phyloP scores from a whole-genome alignment of 2,329 filamentous ascomycete species.

The Penicillium sclerotiorum region DNA sequence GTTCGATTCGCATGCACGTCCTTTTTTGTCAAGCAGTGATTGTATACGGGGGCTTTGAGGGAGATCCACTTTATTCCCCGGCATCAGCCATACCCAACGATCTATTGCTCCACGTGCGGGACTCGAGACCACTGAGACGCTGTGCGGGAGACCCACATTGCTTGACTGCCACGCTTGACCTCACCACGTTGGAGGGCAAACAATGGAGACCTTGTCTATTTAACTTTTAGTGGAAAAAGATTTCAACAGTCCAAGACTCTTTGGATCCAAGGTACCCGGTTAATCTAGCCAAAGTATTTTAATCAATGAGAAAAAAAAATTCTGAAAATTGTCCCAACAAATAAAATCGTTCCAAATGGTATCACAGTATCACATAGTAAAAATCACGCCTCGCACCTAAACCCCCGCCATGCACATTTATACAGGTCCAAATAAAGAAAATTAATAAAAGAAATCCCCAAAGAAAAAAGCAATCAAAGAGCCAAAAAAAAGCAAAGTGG shows the following conservation, averaged over 20 bases:
- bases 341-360: constrained; percentile 1
- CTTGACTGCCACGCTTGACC: constrained; percentile 4
- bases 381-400: not conserved
- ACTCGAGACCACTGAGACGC: constrained; percentile 11
- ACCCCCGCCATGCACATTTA: constrained; percentile 24
- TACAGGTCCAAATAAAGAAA: constrained; percentile 6
- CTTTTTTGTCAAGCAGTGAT: too few relatives aligned
- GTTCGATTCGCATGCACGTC: too few relatives aligned
- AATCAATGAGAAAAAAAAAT: constrained; percentile 1
- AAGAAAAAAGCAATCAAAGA: constrained; percentile 1
- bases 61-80: not conserved
- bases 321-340: not conserved
- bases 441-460: not conserved
- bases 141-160: constrained; percentile 12
- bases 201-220: too few relatives aligned
- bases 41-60: too few relatives aligned
- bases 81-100: constrained; percentile 10
- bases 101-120: constrained; percentile 21
- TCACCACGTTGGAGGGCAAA: constrained; percentile 7
- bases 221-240: too few relatives aligned
- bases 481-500: constrained; percentile 1
- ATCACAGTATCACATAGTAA: constrained; percentile 18
- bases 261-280: too few relatives aligned
- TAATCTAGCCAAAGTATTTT: too few relatives aligned
- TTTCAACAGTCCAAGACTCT: too few relatives aligned